These are phyloP conservation scores for Xylaria polymorpha DNA, from an alignment of 2,329 filamentous ascomycete genomes.

Conservation along the genomic window DNA sequence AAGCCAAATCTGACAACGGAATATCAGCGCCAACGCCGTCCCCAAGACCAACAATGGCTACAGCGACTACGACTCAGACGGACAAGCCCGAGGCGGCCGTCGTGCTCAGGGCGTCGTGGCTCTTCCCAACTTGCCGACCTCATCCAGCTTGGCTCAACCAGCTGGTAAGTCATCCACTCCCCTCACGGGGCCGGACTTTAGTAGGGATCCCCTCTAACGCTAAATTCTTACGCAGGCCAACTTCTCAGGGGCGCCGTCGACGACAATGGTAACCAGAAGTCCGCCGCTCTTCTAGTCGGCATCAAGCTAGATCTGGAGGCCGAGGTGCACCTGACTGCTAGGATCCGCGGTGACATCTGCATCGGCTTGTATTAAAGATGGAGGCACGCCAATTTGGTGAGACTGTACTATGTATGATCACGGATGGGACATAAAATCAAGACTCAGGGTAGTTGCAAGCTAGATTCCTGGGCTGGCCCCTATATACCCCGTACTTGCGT, in stretches of 20 bases:
- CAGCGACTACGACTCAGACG: slow-evolving; percentile 55
- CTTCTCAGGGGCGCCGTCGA: slow-evolving; percentile 69
- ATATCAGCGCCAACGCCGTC: slow-evolving; percentile 40
- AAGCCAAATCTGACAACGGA: slow-evolving; percentile 34
- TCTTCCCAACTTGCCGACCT: slow-evolving; percentile 44
- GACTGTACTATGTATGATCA: neutral
- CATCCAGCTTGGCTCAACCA: slow-evolving; percentile 44
- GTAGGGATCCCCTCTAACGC: slow-evolving; percentile 5
- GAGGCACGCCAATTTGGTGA: neutral
- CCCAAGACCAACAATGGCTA: slow-evolving; percentile 50
- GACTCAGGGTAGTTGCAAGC: slow-evolving; percentile 20
- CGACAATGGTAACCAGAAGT: slow-evolving; percentile 67
- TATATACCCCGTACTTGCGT: slow-evolving; percentile 28
- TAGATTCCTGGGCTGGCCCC: slow-evolving; percentile 26
- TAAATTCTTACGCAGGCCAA: slow-evolving; percentile 53
- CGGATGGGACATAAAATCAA: slow-evolving; percentile 3
- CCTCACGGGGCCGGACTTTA: neutral
- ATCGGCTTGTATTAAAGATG: slow-evolving; percentile 64
- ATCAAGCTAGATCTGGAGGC: slow-evolving; percentile 73
- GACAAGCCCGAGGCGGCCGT: slow-evolving; percentile 48
- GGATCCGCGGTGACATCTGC: slow-evolving; percentile 70
- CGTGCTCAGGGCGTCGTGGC: slow-evolving; percentile 37
- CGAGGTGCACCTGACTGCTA: slow-evolving; percentile 70
- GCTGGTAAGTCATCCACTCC: slow-evolving; percentile 37
- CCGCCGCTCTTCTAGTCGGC: slow-evolving; percentile 68